Conservation (phyloP, 345 rosid species). For the Salix koriyanagi region DNA sequence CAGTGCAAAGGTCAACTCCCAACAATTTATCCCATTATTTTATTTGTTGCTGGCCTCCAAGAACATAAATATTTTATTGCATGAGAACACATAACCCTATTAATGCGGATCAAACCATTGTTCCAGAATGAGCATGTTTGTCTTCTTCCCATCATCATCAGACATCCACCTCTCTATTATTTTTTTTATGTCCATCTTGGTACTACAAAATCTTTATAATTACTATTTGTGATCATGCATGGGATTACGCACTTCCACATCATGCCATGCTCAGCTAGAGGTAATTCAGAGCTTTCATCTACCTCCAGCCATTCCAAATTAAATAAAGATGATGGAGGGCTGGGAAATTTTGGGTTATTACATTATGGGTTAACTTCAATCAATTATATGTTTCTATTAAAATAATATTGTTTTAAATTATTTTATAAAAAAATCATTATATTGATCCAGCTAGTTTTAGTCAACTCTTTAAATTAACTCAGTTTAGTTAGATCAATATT, state of each 20-base stretch:
- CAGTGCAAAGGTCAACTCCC: constrained; percentile 35
- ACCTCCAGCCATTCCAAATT: neutral
- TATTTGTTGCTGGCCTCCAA: constrained; percentile 11
- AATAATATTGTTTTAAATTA: too few species aligned
- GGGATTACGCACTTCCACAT: neutral
- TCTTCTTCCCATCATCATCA: constrained; percentile 10
- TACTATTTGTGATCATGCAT: neutral
- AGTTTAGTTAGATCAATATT: too few species aligned
- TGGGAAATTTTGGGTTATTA: neutral
- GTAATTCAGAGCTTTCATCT: neutral
- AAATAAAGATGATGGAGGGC: neutral
- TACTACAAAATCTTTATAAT: neutral
- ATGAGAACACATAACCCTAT: constrained; percentile 25
- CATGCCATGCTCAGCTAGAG: neutral
- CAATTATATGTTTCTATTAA: too few species aligned
- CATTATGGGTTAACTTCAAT: too few species aligned
- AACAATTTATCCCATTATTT: constrained; percentile 13
- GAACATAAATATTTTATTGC: constrained; percentile 5
- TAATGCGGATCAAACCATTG: constrained; percentile 26
- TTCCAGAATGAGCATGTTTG: constrained; percentile 49
- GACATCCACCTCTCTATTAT: neutral
- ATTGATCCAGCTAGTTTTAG: too few species aligned
- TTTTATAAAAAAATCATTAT: too few species aligned
- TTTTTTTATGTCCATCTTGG: neutral
- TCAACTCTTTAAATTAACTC: too few species aligned